Conservation (phyloP, 345 rosid species). For the Eucalyptus sideroxylon region DNA sequence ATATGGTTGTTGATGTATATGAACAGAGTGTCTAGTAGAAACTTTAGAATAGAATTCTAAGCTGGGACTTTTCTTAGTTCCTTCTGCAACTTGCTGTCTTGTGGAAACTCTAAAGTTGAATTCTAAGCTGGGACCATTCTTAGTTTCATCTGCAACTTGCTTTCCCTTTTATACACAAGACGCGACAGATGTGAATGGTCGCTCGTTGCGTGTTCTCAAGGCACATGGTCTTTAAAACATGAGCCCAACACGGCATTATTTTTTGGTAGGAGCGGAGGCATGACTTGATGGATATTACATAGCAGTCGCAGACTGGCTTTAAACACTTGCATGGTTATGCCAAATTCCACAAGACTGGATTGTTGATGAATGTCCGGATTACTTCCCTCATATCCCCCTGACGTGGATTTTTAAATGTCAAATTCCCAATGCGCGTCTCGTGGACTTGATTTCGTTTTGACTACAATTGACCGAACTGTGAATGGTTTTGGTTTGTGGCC, state of each 20-base stretch:
- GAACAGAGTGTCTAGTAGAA: not conserved
- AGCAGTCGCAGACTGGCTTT: not conserved
- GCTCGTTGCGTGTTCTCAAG: not conserved
- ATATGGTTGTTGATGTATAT: not conserved
- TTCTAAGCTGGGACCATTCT: not conserved
- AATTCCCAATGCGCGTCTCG: not conserved
- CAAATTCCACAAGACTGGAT: not conserved
- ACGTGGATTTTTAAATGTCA: not conserved
- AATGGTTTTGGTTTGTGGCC: not conserved
- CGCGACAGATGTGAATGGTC: not conserved
- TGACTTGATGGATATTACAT: not conserved
- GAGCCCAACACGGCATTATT: not conserved
- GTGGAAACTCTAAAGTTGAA: not conserved
- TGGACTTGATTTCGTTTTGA: not conserved
- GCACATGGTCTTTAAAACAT: not conserved
- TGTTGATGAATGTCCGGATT: not conserved
- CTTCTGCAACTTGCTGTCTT: not conserved
- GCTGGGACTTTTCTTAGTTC: not conserved
- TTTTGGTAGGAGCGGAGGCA: not conserved
- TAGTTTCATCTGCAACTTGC: not conserved
- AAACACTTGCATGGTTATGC: not conserved
- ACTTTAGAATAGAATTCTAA: not conserved
- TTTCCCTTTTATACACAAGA: not conserved
- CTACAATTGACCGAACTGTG: not conserved
- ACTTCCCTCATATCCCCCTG: not conserved